Evolutionary conservation across 768 basidiomycete genomes (phyloP).

Genomic region (Cystofilobasidium capitatum): DNA sequence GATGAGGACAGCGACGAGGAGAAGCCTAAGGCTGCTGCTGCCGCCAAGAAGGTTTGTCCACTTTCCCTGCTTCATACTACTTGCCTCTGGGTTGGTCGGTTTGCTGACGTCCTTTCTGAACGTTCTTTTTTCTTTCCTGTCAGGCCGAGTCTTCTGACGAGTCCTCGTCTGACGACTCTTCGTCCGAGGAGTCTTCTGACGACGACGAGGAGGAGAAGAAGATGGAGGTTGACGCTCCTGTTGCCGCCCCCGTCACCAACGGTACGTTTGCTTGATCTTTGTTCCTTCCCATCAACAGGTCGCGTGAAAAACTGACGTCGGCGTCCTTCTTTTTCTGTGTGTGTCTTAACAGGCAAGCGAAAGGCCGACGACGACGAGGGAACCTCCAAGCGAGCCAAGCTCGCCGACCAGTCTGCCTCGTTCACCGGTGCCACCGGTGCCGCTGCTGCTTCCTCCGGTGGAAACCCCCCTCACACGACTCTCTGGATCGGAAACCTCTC

Average conservation of each 20-base stretch:
- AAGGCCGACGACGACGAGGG: slow-evolving; percentile 61
- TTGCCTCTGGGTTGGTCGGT: background rate
- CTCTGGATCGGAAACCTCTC: slow-evolving; percentile 88
- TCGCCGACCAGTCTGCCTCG: slow-evolving; percentile 66
- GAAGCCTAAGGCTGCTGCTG: slow-evolving; percentile 24
- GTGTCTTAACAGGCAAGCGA: slow-evolving; percentile 62
- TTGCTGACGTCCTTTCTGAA: background rate
- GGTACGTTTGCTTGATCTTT: background rate
- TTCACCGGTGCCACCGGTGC: slow-evolving; percentile 52
- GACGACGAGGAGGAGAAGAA: slow-evolving; percentile 25
- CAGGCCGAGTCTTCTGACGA: slow-evolving; percentile 13
- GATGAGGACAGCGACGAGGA: slow-evolving; percentile 37
- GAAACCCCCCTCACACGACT: slow-evolving; percentile 49
- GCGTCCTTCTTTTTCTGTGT: slow-evolving; percentile 17
- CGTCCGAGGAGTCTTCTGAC: slow-evolving; percentile 26
- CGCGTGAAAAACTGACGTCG: slow-evolving; percentile 1
- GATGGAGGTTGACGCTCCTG: slow-evolving; percentile 16
- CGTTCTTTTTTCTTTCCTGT: background rate
- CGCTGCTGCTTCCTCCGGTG: slow-evolving; percentile 42
- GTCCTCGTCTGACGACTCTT: slow-evolving; percentile 15
- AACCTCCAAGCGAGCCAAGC: slow-evolving; percentile 40
- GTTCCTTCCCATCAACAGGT: background rate
- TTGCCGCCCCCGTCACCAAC: background rate
- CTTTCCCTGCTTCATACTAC: background rate
- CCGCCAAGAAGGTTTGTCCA: slow-evolving; percentile 14